Conservation (phyloP, 306 rosid genomes). For the Acmispon strigosus region DNA sequence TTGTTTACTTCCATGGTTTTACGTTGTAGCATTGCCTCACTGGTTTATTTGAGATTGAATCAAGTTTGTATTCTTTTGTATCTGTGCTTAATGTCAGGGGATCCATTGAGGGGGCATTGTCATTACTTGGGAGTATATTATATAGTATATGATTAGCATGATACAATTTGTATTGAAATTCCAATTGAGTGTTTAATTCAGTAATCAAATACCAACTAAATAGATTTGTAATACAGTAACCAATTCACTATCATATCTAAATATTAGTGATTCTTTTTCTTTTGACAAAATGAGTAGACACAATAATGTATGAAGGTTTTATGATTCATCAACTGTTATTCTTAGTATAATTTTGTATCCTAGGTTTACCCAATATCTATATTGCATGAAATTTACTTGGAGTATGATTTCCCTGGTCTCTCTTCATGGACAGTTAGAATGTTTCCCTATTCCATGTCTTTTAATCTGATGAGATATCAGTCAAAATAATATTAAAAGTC, state of each 20-base stretch:
- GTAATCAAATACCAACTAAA: neutral
- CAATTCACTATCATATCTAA: neutral
- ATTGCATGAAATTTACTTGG: neutral
- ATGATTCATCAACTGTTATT: neutral
- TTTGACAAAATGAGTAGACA: neutral
- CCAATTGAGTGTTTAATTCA: neutral
- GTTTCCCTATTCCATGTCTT: neutral
- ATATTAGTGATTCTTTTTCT: neutral
- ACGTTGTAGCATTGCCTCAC: neutral
- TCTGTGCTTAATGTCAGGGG: neutral
- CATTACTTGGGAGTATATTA: neutral
- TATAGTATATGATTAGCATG: neutral
- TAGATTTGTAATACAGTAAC: slow-evolving; percentile 10
- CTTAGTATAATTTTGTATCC: neutral
- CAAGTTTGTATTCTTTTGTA: neutral
- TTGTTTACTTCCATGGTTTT: slow-evolving; percentile 5
- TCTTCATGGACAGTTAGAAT: neutral
- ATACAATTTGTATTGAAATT: neutral
- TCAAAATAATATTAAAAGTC: neutral
- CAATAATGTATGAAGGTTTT: neutral
- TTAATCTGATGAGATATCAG: neutral
- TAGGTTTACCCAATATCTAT: neutral
- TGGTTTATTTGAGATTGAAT: slow-evolving; percentile 19
- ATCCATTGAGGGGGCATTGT: neutral
- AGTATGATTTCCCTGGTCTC: neutral